phyloP scores from a whole-genome alignment of 441 rosid species.

The Melianthus villosus region DNA sequence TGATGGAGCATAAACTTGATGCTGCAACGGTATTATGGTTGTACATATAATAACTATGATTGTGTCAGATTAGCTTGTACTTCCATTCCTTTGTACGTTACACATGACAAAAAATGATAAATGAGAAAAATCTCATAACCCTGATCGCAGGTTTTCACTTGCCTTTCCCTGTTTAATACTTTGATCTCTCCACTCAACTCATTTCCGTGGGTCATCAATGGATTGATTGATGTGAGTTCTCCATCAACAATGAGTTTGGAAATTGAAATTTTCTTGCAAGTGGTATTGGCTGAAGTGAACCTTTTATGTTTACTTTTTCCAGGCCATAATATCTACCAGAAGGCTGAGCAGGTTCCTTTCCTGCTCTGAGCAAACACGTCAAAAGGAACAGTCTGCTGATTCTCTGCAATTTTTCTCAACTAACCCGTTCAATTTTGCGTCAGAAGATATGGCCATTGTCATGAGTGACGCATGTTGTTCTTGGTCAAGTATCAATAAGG shows the following conservation, averaged over 20 bases:
- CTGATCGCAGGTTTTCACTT: conserved; percentile 71
- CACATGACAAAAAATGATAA: not conserved
- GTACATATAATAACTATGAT: conserved; percentile 1
- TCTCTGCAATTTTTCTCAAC: conserved; percentile 13
- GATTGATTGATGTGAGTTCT: conserved; percentile 77
- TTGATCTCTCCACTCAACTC: conserved; percentile 89
- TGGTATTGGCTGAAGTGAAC: conserved; percentile 6
- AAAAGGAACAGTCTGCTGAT: conserved; percentile 13
- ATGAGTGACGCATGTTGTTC: conserved; percentile 47
- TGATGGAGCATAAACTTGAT: conserved; percentile 92
- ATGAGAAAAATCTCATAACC: conserved; percentile 10
- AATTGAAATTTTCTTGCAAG: conserved; percentile 3
- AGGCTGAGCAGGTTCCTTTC: conserved; percentile 66
- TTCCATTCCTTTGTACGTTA: not conserved
- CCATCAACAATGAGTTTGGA: conserved; percentile 7
- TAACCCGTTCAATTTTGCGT: conserved; percentile 15
- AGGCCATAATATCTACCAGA: conserved; percentile 81
- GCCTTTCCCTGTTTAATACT: conserved; percentile 76
- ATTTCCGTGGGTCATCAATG: conserved; percentile 95
- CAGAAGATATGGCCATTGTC: conserved; percentile 33
- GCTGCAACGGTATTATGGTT: conserved; percentile 61
- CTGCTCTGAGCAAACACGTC: conserved; percentile 33
- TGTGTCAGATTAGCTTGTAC: not conserved
- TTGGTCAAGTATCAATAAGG: conserved; percentile 44
- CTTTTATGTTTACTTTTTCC: conserved; percentile 10